These are phyloP conservation scores for Dictyostelium purpureum DNA, from an alignment of 78 protist species.

Conservation along the genomic window DNA sequence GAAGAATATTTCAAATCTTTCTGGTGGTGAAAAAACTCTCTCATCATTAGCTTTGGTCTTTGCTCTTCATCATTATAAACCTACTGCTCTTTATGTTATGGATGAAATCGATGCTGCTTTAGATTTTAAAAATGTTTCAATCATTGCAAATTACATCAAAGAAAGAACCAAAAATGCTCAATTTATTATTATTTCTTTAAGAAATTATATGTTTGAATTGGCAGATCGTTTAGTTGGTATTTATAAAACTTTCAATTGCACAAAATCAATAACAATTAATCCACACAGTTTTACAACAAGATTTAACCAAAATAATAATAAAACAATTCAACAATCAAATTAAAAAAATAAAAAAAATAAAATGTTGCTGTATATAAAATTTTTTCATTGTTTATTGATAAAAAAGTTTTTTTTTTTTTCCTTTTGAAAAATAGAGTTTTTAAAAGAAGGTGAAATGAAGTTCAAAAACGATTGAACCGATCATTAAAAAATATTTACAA, in stretches of 20 bases:
- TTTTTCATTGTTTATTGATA: no score
- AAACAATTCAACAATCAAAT: no score
- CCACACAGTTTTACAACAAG: conserved; percentile 81
- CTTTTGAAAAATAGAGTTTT: no score
- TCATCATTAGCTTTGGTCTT: conserved; percentile 99
- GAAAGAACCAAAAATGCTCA: conserved; percentile 99
- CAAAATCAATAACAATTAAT: conserved; percentile 96
- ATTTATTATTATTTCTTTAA: conserved; percentile 98
- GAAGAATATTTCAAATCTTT: conserved; percentile 98
- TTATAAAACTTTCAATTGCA: conserved; percentile 97
- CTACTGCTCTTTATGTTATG: conserved; percentile 99
- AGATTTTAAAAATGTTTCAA: conserved; percentile 97
- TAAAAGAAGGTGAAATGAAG: no score
- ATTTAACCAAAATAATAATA: no score
- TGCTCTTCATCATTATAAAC: conserved; percentile 99
- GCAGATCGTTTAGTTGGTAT: conserved; percentile 99
- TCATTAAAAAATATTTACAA: no score
- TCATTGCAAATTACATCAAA: conserved; percentile 99
- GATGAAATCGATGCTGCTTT: conserved; percentile 99
- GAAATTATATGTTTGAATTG: conserved; percentile 99
- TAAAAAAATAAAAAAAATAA: no score
- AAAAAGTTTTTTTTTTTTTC: no score
- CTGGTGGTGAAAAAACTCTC: conserved; percentile 99
- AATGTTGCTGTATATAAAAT: no score
- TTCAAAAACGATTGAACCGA: no score